A percentile compares a stretch with the other conserved stretches of the same genome.
Conservation (phyloP, 1,284 basidiomycete species). For the Sanguinoderma infundibulare region DNA sequence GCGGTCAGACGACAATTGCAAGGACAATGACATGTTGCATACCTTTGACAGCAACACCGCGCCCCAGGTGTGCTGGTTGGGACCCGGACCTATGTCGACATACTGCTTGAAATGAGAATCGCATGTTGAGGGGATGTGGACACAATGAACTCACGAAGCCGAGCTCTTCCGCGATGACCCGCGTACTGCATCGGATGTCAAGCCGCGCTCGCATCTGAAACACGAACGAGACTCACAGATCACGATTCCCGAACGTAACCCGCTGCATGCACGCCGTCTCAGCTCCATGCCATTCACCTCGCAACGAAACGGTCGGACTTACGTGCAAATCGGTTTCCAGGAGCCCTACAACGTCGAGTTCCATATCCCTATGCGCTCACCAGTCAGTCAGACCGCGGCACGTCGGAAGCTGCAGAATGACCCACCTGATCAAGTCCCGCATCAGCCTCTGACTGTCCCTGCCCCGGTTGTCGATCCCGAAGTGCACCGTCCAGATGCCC, state of each 20-base stretch:
- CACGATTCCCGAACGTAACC: conserved; percentile 88
- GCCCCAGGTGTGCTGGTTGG: conserved; percentile 93
- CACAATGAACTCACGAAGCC: conserved; percentile 67
- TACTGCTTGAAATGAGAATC: conserved; percentile 46
- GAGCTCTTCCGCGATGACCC: conserved; percentile 77
- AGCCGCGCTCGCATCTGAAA: not conserved
- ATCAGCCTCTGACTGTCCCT: conserved; percentile 85
- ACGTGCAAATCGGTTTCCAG: conserved; percentile 90
- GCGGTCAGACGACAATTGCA: not conserved
- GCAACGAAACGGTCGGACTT: conserved; percentile 32
- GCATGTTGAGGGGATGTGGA: not conserved
- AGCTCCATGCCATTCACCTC: not conserved
- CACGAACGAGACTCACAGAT: conserved; percentile 60
- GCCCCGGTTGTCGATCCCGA: conserved; percentile 84
- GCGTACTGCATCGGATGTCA: conserved; percentile 54
- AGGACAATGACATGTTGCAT: conserved; percentile 1
- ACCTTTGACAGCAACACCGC: conserved; percentile 84
- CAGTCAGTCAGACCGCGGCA: not conserved
- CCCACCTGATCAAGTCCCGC: conserved; percentile 69
- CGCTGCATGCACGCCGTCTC: conserved; percentile 52
- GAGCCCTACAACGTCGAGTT: conserved; percentile 82
- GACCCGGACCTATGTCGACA: conserved; percentile 86
- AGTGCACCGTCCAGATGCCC: conserved; percentile 94
- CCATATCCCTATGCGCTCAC: conserved; percentile 68
- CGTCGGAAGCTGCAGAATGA: conserved; percentile 9